Base-by-base conservation (phyloP, 192 early-diverging fungal genomes). In the Lobosporangium transversale region DNA sequence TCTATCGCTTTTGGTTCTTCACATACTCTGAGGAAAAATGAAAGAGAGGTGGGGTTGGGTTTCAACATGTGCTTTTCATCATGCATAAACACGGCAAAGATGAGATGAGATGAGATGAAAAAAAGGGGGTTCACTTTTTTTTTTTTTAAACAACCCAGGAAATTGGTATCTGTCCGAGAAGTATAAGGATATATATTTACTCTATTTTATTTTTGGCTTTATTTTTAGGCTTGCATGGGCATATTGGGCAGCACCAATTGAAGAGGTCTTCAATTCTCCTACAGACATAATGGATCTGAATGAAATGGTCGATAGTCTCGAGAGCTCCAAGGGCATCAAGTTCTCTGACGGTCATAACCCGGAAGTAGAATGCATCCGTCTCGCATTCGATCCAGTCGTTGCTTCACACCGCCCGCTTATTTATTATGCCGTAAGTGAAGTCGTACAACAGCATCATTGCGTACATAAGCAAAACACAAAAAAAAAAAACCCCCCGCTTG, bases 361-460 rank as follows among this genome's bases (percentile, higher is more conserved):
- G 0, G 21, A 73, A 14, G 57, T 85, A 20, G 62, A 80, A 32
- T 89, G 89, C 53, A 85, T 90, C 50, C 83, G 85, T 4, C 63
- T 90, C 29, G 75, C 52, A 17, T 60, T 90, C 9, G 89, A 90
- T 40, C 78, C 83, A 15, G 79, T 90, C 33, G 63, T 85, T 26
- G 83, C 84, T 9, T 58, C 79, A 9, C 87, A 89, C 47, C 81
- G 88, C 23, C 88, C 89, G 2, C 66, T 88, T 32, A 51, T 86
- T 37, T 82, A 88, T 31, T 90, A 90, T 57, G 51, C 60, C n/a
- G 69, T 71, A 76, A 68, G 75, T 68, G n/a, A n/a, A n/a, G 56
- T 44, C 55, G 17, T 48, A 40, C 37, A 40, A 10, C 37, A 40
- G 37, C 14, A 40, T 7, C 14, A 14, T 40, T 40, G 7, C 37